Conservation (phyloP, 2,329 filamentous ascomycete genomes). For the Pestalotiopsis sp. region DNA sequence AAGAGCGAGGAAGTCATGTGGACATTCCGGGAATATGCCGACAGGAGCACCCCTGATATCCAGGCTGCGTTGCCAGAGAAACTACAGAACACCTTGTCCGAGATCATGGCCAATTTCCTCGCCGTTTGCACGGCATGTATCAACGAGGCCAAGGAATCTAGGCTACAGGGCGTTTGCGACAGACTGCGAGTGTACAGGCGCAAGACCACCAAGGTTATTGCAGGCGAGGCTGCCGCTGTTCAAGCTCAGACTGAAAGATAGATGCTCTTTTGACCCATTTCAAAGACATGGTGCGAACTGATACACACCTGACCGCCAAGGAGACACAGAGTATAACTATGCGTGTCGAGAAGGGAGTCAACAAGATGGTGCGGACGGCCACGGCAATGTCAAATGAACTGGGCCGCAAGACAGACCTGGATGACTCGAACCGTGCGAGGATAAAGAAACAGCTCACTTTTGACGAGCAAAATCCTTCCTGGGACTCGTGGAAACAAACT, state of each 20-base stretch:
- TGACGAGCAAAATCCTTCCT: neutral
- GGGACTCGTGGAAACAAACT: neutral
- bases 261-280: neutral
- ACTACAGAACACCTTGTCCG: neutral
- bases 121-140: neutral
- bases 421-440: neutral
- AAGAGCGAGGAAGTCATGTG: neutral
- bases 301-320: neutral
- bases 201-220: neutral
- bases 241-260: neutral
- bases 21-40: neutral
- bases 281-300: neutral
- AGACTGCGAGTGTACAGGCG: neutral
- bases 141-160: neutral
- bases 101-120: neutral
- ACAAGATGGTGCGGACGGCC: neutral
- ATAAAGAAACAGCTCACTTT: neutral
- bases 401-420: neutral
- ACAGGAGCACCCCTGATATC: neutral
- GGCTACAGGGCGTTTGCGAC: neutral
- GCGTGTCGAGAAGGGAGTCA: too few species aligned
- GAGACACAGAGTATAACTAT: neutral
- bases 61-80: neutral
- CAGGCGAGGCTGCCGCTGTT: neutral
- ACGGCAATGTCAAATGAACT: neutral